Conservation (phyloP, 1,284 basidiomycete genomes). For the Pseudozyma flocculosa region DNA sequence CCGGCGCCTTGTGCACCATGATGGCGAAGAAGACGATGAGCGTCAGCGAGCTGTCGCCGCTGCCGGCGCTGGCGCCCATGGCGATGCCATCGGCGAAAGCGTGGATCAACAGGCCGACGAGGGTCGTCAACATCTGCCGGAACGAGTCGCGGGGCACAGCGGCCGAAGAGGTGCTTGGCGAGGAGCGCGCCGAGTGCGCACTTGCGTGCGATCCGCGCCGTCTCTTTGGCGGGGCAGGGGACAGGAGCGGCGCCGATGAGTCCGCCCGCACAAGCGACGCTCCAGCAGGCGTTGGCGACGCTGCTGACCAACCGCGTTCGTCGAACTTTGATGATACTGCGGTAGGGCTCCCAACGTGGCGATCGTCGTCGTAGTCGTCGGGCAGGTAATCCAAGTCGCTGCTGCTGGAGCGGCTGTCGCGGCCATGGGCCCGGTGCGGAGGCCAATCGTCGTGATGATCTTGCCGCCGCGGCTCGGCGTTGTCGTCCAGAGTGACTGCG, state of each 20-base stretch:
- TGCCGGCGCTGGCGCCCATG: conserved; percentile 49
- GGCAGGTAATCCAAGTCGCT: conserved; percentile 20
- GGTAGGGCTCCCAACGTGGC: not conserved
- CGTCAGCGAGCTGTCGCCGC: conserved; percentile 39
- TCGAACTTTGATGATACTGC: too few relatives aligned
- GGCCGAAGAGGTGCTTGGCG: too few relatives aligned
- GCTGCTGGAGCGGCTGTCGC: conserved; percentile 17
- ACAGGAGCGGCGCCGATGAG: conserved; percentile 9
- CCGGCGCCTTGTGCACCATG: conserved; percentile 57
- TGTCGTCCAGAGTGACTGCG: too few relatives aligned
- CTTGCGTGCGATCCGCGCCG: too few relatives aligned
- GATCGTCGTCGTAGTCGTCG: conserved; percentile 23
- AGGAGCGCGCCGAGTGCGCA: too few relatives aligned
- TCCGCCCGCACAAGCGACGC: not conserved
- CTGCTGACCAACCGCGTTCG: too few relatives aligned
- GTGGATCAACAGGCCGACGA: conserved; percentile 52
- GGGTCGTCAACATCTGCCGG: conserved; percentile 36
- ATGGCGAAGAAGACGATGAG: conserved; percentile 53
- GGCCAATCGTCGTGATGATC: not conserved
- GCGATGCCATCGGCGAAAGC: conserved; percentile 54
- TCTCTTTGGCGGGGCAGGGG: too few relatives aligned
- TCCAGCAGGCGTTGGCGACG: too few relatives aligned
- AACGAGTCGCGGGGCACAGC: conserved; percentile 11
- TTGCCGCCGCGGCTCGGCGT: too few relatives aligned
- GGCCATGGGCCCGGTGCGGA: conserved; percentile 8